A percentile compares a stretch with the other conserved stretches of the same genome.
phyloP scores from a whole-genome alignment of 192 early-diverging fungal species.

The Entrophospora sp. region DNA sequence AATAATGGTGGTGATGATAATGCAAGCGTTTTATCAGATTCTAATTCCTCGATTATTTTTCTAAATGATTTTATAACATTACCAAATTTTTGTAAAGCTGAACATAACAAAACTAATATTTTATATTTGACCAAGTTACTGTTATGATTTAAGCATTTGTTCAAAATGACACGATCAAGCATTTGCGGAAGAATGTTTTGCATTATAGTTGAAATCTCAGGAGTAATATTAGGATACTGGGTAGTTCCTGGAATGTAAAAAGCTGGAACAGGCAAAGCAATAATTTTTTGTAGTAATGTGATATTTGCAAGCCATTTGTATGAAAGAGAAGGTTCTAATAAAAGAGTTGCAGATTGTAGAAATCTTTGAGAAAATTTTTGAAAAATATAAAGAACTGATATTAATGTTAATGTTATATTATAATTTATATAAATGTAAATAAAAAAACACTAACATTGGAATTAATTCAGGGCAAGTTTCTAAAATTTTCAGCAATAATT shows the following conservation, averaged over 20 bases:
- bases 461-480: slow-evolving; percentile 65
- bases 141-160: slow-evolving; percentile 57
- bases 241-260: slow-evolving; percentile 33
- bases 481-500: slow-evolving; percentile 55
- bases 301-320: slow-evolving; percentile 70
- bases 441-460: slow-evolving; percentile 45
- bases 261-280: slow-evolving; percentile 56
- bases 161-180: slow-evolving; percentile 40
- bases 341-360: slow-evolving; percentile 50
- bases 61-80: slow-evolving; percentile 26
- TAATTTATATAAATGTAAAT: no score
- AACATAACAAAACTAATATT: slow-evolving; percentile 43
- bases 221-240: slow-evolving; percentile 41
- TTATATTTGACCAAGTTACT: slow-evolving; percentile 57
- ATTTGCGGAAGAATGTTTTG: slow-evolving; percentile 63
- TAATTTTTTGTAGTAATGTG: slow-evolving; percentile 61
- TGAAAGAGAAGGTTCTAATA: slow-evolving; percentile 66
- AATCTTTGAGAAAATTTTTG: slow-evolving; percentile 40
- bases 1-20: no score
- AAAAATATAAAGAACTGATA: not conserved
- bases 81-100: slow-evolving; percentile 54
- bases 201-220: slow-evolving; percentile 43
- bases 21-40: not conserved
- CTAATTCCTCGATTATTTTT: not conserved
- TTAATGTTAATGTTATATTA: no score